These are phyloP conservation scores for Urochloa ruziziensis DNA, from an alignment of 176 grass and related monocot species.

Conservation along the genomic window DNA sequence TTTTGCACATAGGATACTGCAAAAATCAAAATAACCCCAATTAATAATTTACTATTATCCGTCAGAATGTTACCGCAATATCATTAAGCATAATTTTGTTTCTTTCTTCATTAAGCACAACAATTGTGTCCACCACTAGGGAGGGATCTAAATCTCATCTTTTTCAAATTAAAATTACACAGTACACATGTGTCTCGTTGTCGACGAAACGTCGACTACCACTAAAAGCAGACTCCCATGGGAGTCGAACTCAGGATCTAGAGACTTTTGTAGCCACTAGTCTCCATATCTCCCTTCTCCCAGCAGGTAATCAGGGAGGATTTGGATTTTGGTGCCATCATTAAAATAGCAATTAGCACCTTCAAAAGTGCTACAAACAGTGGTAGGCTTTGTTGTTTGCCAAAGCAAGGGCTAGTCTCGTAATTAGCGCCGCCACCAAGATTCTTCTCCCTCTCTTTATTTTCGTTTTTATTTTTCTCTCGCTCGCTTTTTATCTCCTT, in stretches of 20 bases:
- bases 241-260: too few relatives aligned
- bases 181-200: too few relatives aligned
- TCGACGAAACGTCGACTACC: too few relatives aligned
- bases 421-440: conserved; percentile 12
- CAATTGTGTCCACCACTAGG: not conserved
- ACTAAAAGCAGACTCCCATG: too few relatives aligned
- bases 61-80: not conserved
- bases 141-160: too few relatives aligned
- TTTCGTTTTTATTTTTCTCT: not conserved
- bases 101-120: not conserved
- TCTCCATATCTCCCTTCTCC: too few relatives aligned
- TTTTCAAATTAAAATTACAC: too few relatives aligned
- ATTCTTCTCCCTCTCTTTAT: not conserved
- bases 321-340: not conserved
- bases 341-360: not conserved
- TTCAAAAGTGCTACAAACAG: not conserved
- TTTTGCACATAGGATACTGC: not conserved
- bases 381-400: conserved; percentile 9
- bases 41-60: not conserved
- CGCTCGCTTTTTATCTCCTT: not conserved
- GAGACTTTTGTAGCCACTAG: too few relatives aligned
- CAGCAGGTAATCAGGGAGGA: not conserved
- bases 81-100: not conserved
- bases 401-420: conserved; percentile 24
- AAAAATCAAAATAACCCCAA: not conserved